Conservation (phyloP, 306 rosid species). For the Malus domestica region ASM211411v1 NC_041799.1:5553001-5553500, state of each 20-base stretch:
- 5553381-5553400: slow-evolving; percentile 14
- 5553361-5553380: slow-evolving; percentile 5
- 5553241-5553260: slow-evolving; percentile 49
- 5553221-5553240: slow-evolving; percentile 47
- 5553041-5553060: background rate
- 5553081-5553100: background rate
- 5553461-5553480: slow-evolving; percentile 17
- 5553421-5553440: slow-evolving; percentile 21
- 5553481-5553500: slow-evolving; percentile 21
- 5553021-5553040: background rate
- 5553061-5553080: background rate
- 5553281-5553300: slow-evolving; percentile 45
- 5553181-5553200: slow-evolving; percentile 37
- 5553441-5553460: slow-evolving; percentile 34
- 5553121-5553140: background rate
- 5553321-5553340: slow-evolving; percentile 41
- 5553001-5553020: background rate
- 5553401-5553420: background rate
- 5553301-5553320: slow-evolving; percentile 37
- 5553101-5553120: background rate
- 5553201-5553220: slow-evolving; percentile 23
- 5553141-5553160: background rate
- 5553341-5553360: slow-evolving; percentile 14
- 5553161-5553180: slow-evolving; percentile 4
- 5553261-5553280: slow-evolving; percentile 62